Percentiles rank a stretch among this genome's conserved stretches.
phyloP scores from a whole-genome alignment of 2,329 filamentous ascomycete species.

The Calonectria montana region DNA sequence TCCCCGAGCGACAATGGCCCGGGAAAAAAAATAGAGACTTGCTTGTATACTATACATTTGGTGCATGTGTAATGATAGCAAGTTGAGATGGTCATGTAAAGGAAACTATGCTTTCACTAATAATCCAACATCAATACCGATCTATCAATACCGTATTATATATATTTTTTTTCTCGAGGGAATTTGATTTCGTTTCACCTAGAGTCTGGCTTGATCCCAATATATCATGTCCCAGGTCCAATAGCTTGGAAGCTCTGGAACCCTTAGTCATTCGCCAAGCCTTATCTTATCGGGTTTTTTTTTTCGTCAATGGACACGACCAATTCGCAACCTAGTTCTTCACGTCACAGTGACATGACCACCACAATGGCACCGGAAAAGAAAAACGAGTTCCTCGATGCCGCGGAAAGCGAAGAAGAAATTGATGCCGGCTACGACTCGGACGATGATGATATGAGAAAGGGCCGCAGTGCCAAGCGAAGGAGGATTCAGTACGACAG shows the following conservation, averaged over 20 bases:
- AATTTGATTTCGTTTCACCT: neutral
- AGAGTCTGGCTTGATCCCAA: neutral
- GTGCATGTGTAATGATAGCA: neutral
- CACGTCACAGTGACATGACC: neutral
- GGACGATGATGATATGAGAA: slow-evolving; percentile 74
- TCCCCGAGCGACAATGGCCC: neutral
- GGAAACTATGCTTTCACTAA: neutral
- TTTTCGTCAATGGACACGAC: neutral
- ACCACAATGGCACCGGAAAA: slow-evolving; percentile 73
- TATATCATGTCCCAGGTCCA: neutral
- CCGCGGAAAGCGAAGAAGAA: slow-evolving; percentile 68
- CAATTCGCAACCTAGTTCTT: neutral
- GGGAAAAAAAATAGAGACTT: neutral
- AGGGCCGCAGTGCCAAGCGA: slow-evolving; percentile 71
- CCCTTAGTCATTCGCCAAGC: neutral
- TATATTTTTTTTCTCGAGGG: neutral
- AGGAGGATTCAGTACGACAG: slow-evolving; percentile 64
- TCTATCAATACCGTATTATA: neutral
- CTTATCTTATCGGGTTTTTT: slow-evolving; percentile 1
- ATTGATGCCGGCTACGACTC: slow-evolving; percentile 72
- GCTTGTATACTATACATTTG: neutral
- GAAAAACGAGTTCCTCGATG: slow-evolving; percentile 78
- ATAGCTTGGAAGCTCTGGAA: neutral
- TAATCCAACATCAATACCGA: neutral
- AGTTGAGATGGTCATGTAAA: neutral